Conservation (phyloP, 2,329 filamentous ascomycete genomes). For the Curvularia sp. region DNA sequence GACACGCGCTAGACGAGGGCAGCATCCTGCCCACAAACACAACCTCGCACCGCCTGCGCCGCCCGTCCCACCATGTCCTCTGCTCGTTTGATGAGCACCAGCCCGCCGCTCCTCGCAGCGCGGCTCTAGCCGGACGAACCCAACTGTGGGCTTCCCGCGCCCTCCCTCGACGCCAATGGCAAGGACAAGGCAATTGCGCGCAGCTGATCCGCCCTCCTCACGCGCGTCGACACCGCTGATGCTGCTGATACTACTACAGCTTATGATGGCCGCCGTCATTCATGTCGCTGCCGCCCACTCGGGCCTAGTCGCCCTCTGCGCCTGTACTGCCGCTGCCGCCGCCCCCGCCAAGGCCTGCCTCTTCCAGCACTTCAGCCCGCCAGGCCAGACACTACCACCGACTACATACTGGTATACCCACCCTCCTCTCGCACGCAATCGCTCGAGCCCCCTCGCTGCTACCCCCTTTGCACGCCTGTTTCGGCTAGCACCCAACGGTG, state of each 20-base stretch:
- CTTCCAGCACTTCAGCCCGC: neutral
- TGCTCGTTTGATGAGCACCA: conserved; percentile 10
- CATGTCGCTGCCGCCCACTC: neutral
- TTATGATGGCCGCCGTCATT: too few relatives aligned
- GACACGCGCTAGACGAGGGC: neutral
- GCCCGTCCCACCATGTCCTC: conserved; percentile 1
- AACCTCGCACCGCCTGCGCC: neutral
- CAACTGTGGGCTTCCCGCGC: conserved; percentile 16
- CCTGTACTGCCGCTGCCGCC: neutral
- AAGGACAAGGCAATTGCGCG: neutral
- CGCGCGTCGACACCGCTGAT: neutral
- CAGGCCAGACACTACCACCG: neutral
- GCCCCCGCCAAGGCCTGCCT: neutral
- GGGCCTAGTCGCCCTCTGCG: neutral
- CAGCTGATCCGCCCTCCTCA: neutral
- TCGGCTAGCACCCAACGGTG: conserved; percentile 18
- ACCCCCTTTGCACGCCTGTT: conserved; percentile 10
- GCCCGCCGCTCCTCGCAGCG: neutral
- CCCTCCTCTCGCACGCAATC: neutral
- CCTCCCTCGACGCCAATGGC: conserved; percentile 3
- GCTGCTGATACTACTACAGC: neutral
- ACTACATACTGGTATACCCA: neutral
- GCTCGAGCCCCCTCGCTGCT: neutral
- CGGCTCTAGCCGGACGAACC: conserved; percentile 14
- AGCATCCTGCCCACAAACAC: conserved; percentile 6